phyloP scores from a whole-genome alignment of 352 stramenopile species.

The Pythium volutum region DNA sequence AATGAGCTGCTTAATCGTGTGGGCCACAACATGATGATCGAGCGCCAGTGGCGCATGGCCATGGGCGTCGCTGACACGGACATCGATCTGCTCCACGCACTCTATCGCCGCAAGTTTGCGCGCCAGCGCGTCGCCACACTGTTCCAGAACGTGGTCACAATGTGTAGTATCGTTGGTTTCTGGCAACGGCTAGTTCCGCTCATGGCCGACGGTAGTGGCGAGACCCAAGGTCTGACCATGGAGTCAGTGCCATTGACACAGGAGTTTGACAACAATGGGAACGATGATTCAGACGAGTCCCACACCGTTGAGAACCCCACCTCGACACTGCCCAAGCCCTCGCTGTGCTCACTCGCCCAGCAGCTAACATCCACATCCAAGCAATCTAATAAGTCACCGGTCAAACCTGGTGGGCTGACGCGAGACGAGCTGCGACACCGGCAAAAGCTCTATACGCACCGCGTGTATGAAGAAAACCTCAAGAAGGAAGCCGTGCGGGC shows the following conservation, averaged over 20 bases:
- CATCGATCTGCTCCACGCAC: constrained; percentile 44
- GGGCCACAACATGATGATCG: constrained; percentile 62
- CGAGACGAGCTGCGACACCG: constrained; percentile 34
- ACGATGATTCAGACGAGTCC: not conserved
- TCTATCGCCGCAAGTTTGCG: constrained; percentile 66
- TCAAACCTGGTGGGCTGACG: not conserved
- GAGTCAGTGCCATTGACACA: not conserved
- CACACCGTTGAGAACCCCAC: not conserved
- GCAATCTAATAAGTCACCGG: not conserved
- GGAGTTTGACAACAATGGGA: not conserved
- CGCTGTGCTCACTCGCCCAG: constrained; percentile 10
- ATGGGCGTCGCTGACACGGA: constrained; percentile 61
- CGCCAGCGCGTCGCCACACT: constrained; percentile 32
- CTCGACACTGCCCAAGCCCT: not conserved
- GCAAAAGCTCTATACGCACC: constrained; percentile 42
- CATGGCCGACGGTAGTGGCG: not conserved
- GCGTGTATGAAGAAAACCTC: constrained; percentile 37
- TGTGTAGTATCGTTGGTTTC: constrained; percentile 32
- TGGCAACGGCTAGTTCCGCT: constrained; percentile 32
- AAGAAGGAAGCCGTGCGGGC: constrained; percentile 30
- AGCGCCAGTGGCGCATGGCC: constrained; percentile 59
- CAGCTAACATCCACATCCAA: constrained; percentile 2
- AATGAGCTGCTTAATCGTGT: constrained; percentile 51
- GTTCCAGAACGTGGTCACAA: constrained; percentile 31
- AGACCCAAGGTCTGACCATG: not conserved